A percentile compares a stretch with the other conserved stretches of the same genome.
phyloP scores from a whole-genome alignment of 192 early-diverging fungal species.

The Chytriomyces hyalinus region DNA sequence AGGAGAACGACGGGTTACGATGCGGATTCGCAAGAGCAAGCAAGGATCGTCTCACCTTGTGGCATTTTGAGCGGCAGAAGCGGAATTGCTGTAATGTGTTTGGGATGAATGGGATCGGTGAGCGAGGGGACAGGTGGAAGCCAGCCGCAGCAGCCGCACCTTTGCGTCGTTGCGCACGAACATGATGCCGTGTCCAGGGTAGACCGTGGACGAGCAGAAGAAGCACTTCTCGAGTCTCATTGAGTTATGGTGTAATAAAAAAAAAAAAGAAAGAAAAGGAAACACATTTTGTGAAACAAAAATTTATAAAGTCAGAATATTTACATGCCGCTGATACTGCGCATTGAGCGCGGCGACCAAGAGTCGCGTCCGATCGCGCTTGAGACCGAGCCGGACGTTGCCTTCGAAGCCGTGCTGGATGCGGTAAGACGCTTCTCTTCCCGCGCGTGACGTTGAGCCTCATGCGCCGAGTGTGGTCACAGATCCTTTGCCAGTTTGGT shows the following conservation, averaged over 20 bases:
- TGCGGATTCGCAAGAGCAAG: not conserved
- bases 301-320: no score
- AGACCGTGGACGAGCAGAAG: slow-evolving; percentile 95
- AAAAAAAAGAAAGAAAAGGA: slow-evolving; percentile 33
- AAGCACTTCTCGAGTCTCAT: slow-evolving; percentile 99
- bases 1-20: not conserved
- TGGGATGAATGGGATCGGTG: not conserved
- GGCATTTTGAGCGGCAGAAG: slow-evolving; percentile 98
- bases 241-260: not conserved
- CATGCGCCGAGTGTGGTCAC: no score
- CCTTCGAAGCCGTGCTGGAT: no score
- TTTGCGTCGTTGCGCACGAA: slow-evolving; percentile 99
- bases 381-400: no score
- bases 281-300: not conserved
- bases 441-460: no score
- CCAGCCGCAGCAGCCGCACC: slow-evolving; percentile 49
- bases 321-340: no score
- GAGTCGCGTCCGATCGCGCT: no score
- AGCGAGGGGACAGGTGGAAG: not conserved
- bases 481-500: no score
- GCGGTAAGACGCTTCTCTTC: no score
- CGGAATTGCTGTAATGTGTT: slow-evolving; percentile 71
- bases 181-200: slow-evolving; percentile 98
- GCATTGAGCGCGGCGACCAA: no score
- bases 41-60: slow-evolving; percentile 60